Conservation (phyloP, 108 stramenopile species). For the Bacterosira constricta region DNA sequence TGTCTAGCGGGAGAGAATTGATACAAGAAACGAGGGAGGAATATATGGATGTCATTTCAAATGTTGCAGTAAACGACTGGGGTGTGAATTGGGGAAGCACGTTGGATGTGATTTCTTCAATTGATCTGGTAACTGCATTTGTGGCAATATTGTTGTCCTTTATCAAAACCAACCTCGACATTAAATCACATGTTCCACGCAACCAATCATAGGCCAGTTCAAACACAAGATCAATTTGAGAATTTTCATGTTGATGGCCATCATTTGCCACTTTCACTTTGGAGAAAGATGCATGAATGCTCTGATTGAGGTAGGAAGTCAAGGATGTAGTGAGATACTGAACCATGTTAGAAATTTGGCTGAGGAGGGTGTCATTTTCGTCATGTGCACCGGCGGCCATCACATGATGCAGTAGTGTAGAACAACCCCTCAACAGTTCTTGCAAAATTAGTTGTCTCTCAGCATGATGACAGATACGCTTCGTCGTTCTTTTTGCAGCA, state of each 20-base stretch:
- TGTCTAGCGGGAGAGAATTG: constrained; percentile 11
- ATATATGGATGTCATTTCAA: constrained; percentile 32
- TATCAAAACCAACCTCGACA: not conserved
- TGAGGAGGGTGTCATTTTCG: not conserved
- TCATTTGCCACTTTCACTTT: not conserved
- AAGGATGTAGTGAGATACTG: constrained; percentile 28
- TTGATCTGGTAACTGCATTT: constrained; percentile 5
- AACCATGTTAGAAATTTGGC: constrained; percentile 20
- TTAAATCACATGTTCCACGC: constrained; percentile 24
- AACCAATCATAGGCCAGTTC: constrained; percentile 43
- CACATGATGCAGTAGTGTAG: not conserved
- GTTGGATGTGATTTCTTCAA: constrained; percentile 5
- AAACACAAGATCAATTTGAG: not conserved
- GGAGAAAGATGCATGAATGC: not conserved
- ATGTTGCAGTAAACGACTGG: not conserved
- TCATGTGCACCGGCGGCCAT: not conserved
- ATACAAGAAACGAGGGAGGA: constrained; percentile 9
- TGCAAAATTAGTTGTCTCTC: constrained; percentile 23
- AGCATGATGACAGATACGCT: not conserved
- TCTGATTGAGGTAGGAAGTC: constrained; percentile 17
- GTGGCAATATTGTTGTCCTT: not conserved
- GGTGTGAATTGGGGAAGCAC: constrained; percentile 33
- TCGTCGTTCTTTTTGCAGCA: constrained; percentile 1
- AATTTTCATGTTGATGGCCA: too few relatives aligned
- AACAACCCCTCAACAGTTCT: constrained; percentile 19